Evolutionary conservation across 163 green algal species (phyloP).

Genomic region (Scenedesmus sp.): DNA sequence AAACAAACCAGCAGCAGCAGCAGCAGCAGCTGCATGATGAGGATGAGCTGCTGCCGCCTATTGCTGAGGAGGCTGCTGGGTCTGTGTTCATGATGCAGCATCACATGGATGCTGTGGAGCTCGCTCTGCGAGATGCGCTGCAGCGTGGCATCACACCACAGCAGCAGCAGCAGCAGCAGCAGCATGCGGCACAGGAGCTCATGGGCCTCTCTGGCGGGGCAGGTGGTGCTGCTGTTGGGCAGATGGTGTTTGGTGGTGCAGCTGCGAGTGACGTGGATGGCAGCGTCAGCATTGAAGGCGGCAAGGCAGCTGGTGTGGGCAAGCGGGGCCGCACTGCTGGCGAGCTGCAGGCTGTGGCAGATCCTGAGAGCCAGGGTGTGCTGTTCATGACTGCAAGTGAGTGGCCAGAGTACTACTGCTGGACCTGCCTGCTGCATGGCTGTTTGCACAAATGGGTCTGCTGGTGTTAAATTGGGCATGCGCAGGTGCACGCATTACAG

Average conservation of each 20-base stretch:
- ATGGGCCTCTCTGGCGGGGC: neutral
- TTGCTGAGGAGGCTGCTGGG: neutral
- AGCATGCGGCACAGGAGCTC: constrained; percentile 4
- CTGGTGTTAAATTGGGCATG: neutral
- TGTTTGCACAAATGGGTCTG: neutral
- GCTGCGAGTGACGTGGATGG: neutral
- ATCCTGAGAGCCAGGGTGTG: neutral
- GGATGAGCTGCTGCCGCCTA: neutral
- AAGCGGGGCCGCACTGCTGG: constrained; percentile 13
- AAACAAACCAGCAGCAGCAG: neutral
- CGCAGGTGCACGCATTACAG: neutral
- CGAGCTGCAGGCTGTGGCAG: constrained; percentile 14
- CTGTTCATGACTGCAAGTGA: constrained; percentile 38
- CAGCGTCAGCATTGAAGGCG: neutral
- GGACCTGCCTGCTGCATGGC: too few relatives aligned
- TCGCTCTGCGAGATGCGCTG: neutral
- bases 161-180: constrained; percentile 10
- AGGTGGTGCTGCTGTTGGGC: constrained; percentile 9
- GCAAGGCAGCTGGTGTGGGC: neutral
- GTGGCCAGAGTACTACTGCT: neutral
- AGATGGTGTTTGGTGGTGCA: constrained; percentile 12
- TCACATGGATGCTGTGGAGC: neutral
- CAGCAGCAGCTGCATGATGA: neutral
- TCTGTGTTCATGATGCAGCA: constrained; percentile 47
- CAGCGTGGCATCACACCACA: neutral